phyloP scores from a whole-genome alignment of 2,329 filamentous ascomycete species.

The Aureobasidium leucospermi region DNA sequence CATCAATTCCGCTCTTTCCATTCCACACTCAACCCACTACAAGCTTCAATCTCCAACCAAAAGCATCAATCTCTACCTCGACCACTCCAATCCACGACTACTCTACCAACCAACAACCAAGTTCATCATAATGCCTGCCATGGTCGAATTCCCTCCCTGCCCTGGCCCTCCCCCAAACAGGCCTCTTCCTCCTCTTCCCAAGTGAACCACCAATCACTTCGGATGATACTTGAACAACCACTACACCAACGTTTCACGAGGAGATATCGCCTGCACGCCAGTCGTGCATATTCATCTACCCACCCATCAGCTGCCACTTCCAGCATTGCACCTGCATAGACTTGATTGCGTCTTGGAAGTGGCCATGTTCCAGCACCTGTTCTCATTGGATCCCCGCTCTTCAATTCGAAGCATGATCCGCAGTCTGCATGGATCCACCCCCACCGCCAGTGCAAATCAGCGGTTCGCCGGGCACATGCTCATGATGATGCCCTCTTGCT shows the following conservation, averaged over 20 bases:
- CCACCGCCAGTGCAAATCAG: constrained; percentile 4
- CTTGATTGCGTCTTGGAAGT: not conserved
- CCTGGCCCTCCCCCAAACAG: constrained; percentile 42
- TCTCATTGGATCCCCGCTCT: not conserved
- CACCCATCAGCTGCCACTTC: not conserved
- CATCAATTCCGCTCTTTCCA: not conserved
- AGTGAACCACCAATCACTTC: not conserved
- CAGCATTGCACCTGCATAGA: constrained; percentile 1
- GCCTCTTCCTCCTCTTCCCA: constrained; percentile 40
- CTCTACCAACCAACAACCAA: not conserved
- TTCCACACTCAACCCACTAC: not conserved
- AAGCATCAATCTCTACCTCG: not conserved
- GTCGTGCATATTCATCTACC: not conserved
- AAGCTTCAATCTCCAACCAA: not conserved
- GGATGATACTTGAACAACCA: not conserved
- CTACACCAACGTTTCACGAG: not conserved
- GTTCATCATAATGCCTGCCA: constrained; percentile 29
- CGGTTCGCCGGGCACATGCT: not conserved
- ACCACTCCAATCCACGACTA: not conserved
- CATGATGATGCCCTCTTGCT: not conserved
- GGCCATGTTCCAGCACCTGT: not conserved
- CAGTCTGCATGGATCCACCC: constrained; percentile 4
- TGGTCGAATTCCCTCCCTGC: constrained; percentile 39
- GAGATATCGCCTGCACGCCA: not conserved
- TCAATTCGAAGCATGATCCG: constrained; percentile 12